Evolutionary conservation across 257 asterid genomes (phyloP), one percentile per base, ranked within the genome.

Genomic region (Nicotiana sylvestris): DNA sequence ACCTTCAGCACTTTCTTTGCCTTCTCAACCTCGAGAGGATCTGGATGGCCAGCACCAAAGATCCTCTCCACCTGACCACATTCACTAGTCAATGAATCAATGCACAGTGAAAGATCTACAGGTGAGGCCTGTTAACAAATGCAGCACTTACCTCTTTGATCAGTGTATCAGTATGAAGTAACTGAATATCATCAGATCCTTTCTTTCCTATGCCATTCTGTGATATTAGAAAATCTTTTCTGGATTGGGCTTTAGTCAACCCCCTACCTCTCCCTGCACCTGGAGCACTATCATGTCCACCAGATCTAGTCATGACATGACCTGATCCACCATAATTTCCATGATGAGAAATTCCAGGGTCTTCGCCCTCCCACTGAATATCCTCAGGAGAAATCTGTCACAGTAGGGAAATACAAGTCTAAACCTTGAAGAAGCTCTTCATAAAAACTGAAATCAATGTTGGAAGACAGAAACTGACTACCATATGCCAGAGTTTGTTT

Each of bases 1-100:
- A 96, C 99, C 99, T 94, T 94, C 69, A 96, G 92, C 84, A 93
- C 89, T 89, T 87, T 90, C 92, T 90, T 94, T 60, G 97, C 98
- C 89, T 90, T 91, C 89, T 94, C 99, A 83, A 92, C 84, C 89
- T 93, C 97, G 32, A 83, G 86, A 43, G 94, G 96, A 80, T 94
- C 98, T 7, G 92, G 93, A 84, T 93, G 93, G 87, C 81, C 89
- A 35, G 89, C 86, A 81, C 93, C 84, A 88, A 90, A 90, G 57
- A 96, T 87, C 87, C 94, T 92, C 86, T 96, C 98, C 85, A 94
- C 95, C 99, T 96, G 88, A 85, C 79, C 58, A 87, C 35, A 72
- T 85, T 39, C 43, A 80, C 49, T 29, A 66, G 69, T 84, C 80
- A 83, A 76, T 81, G 66, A 70, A 81, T 80, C 67, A 58, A 62